phyloP scores from a whole-genome alignment of 2,329 filamentous ascomycete genomes.

The Hymenoscyphus fraxineus region DNA sequence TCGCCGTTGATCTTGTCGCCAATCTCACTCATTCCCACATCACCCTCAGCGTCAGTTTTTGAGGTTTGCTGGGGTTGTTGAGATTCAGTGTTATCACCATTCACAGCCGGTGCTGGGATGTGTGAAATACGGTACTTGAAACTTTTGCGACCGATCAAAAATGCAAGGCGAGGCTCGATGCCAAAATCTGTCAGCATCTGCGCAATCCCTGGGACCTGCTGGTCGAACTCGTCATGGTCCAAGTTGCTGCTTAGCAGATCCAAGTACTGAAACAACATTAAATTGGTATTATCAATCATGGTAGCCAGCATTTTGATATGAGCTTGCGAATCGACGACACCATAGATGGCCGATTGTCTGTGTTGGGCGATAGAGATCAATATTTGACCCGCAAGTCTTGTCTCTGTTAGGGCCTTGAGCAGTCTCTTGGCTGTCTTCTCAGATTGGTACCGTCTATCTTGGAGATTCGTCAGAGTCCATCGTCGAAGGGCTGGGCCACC shows the following conservation, averaged over 20 bases:
- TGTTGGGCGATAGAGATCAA: conserved; percentile 91
- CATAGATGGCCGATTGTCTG: conserved; percentile 79
- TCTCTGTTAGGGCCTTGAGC: conserved; percentile 73
- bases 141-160: conserved; percentile 74
- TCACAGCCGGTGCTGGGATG: conserved; percentile 18
- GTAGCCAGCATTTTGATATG: conserved; percentile 88
- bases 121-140: conserved; percentile 60
- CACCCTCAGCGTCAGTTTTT: conserved; percentile 51
- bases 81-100: conserved; percentile 23
- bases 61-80: conserved; percentile 10
- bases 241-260: conserved; percentile 83
- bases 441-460: conserved; percentile 77
- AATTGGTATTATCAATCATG: conserved; percentile 85
- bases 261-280: conserved; percentile 80
- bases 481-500: conserved; percentile 76
- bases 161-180: conserved; percentile 75
- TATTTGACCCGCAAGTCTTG: conserved; percentile 73
- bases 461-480: conserved; percentile 74
- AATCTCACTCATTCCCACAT: conserved; percentile 39
- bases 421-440: conserved; percentile 73
- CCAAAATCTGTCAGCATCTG: conserved; percentile 74
- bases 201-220: conserved; percentile 69
- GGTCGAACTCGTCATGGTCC: conserved; percentile 70
- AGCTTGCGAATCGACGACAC: conserved; percentile 64
- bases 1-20: conserved; percentile 14